Base-by-base conservation (phyloP, 106 monocot species). In the Agapanthus africanus region DNA sequence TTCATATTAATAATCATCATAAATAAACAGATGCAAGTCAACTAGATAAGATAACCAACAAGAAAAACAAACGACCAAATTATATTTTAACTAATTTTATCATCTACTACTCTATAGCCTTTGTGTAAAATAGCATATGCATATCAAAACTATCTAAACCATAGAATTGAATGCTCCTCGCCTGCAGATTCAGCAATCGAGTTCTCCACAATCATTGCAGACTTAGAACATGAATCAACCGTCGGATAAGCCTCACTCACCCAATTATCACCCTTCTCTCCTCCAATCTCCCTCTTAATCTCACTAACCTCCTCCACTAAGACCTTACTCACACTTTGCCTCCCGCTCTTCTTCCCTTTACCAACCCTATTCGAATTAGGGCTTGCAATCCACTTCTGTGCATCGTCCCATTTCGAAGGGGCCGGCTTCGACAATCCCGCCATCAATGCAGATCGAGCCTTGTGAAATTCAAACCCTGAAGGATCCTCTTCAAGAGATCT, bases 321-420 rank as follows among this genome's bases (percentile, higher is more conserved):
- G n/a, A n/a, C n/a, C n/a, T n/a, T n/a, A n/a, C n/a, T n/a, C n/a
- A n/a, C n/a, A n/a, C n/a, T n/a, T 15, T 30, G 54, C 68, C 31
- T 60, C 34, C 59, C 61, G 40, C 77, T 65, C 22, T 40, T 52
- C 22, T 74, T 67, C 30, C 47, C 62, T 64, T 82, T 85, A 23
- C 66, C 78, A 7, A 19, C 59, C 8, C 73, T 71, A 60, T 70
- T 85, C 36, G 84, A 76, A 1, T 77, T 90, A 2, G 90, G 93
- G 76, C 93, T 94, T 4, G 86, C 85, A 34, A 94, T 90, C 93
- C 93, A 94, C 71, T 94, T 94, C 73, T 94, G 75, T 4, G 93
- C 93, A 25, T 94, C 90, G 54, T 94, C 93, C 93, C 93, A 94
- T 63, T 94, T 94, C 1, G 93, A 94, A 13, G 89, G 93, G 7